Evolutionary conservation across 768 basidiomycete species (phyloP).

Genomic region (Trametes punicea): DNA sequence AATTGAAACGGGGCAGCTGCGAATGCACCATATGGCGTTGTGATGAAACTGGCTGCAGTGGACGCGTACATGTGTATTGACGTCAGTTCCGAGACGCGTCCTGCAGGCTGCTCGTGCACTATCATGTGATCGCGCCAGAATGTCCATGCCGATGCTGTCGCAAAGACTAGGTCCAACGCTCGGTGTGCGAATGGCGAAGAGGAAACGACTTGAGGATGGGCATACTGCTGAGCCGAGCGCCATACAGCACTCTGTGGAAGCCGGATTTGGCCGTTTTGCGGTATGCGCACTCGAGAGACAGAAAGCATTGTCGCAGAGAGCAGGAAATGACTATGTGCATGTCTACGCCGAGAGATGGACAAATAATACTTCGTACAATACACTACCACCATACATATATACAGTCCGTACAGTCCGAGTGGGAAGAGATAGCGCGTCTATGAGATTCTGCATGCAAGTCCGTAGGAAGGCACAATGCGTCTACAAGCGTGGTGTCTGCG

Average conservation of each 20-base stretch:
- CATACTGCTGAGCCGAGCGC: no score
- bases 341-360: background rate
- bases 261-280: no score
- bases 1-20: no score
- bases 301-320: no score
- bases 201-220: no score
- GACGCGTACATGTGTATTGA: no score
- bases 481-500: conserved; percentile 38
- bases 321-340: conserved; percentile 1
- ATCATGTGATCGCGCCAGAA: conserved; percentile 6
- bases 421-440: conserved; percentile 8
- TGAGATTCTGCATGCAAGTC: background rate
- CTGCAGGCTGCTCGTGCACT: background rate
- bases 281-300: no score
- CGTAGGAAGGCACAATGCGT: background rate
- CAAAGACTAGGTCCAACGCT: no score
- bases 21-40: background rate
- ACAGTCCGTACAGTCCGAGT: conserved; percentile 13
- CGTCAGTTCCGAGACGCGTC: conserved; percentile 1
- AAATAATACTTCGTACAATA: conserved; percentile 7
- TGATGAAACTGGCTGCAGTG: background rate
- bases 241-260: no score
- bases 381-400: conserved; percentile 16
- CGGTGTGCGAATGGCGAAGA: background rate
- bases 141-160: background rate